phyloP scores from a whole-genome alignment of 2,329 filamentous ascomycete genomes.

The Apiospora rasikravindrae region DNA sequence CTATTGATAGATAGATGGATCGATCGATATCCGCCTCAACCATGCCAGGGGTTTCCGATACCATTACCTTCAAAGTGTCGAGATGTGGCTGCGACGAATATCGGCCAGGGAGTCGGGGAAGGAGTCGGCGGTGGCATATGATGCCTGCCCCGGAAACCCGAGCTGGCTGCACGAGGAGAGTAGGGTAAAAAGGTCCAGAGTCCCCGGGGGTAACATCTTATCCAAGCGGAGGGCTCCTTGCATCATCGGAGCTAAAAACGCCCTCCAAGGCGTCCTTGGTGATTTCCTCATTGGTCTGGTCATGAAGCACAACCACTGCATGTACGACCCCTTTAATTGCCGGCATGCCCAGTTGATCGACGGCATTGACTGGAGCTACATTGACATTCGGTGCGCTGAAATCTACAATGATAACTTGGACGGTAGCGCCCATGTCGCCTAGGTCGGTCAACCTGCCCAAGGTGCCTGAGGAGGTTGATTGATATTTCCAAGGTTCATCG shows the following conservation, averaged over 20 bases:
- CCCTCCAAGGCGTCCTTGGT: slow-evolving; percentile 36
- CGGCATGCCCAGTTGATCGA: slow-evolving; percentile 43
- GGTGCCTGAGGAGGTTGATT: neutral
- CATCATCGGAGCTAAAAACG: slow-evolving; percentile 44
- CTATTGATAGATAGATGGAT: too few species aligned
- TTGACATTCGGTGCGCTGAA: slow-evolving; percentile 35
- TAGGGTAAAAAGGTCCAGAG: slow-evolving; percentile 39
- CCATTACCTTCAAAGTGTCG: slow-evolving; percentile 48
- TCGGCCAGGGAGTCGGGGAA: slow-evolving; percentile 41
- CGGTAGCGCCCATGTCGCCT: slow-evolving; percentile 39
- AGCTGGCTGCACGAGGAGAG: slow-evolving; percentile 41
- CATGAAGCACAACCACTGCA: slow-evolving; percentile 44
- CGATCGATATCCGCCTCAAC: slow-evolving; percentile 37
- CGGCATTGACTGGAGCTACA: slow-evolving; percentile 27
- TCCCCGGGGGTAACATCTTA: slow-evolving; percentile 35
- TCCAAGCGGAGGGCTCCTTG: slow-evolving; percentile 35
- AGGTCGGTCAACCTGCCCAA: slow-evolving; percentile 33
- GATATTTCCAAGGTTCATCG: neutral
- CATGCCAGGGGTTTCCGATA: slow-evolving; percentile 48
- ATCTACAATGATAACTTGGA: slow-evolving; percentile 41
- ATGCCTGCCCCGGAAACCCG: slow-evolving; percentile 36
- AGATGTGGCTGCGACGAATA: slow-evolving; percentile 35
- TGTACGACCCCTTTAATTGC: slow-evolving; percentile 47
- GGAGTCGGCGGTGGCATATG: slow-evolving; percentile 38
- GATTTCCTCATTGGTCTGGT: slow-evolving; percentile 40